Percentiles rank a stretch among this genome's conserved stretches.
Evolutionary conservation across 495 filamentous ascomycete genomes (phyloP).

Genomic region (Daldinia concentrica): DNA sequence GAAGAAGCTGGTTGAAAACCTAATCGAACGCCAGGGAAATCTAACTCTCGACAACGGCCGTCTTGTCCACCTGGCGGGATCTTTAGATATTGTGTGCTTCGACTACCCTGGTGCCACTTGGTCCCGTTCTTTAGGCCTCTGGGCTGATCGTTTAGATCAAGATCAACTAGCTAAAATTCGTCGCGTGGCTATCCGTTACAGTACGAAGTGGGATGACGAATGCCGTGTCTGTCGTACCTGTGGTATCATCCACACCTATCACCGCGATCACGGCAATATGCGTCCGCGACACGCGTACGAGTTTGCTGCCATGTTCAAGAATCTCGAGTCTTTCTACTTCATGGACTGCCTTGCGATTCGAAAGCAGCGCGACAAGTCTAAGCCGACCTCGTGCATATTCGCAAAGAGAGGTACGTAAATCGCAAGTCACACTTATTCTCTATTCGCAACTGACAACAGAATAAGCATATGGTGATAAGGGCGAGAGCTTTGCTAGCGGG

Average conservation of each 20-base stretch:
- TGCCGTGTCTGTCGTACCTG: constrained; percentile 41
- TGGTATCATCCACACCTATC: constrained; percentile 31
- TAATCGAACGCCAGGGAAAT: constrained; percentile 35
- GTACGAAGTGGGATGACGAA: constrained; percentile 44
- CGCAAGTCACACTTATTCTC: neutral
- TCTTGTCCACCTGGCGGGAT: constrained; percentile 38
- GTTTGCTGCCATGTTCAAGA: constrained; percentile 48
- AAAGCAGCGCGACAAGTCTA: constrained; percentile 28
- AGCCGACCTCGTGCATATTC: constrained; percentile 8
- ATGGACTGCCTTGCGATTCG: constrained; percentile 46
- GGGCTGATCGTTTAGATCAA: constrained; percentile 40
- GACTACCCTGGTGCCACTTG: constrained; percentile 40
- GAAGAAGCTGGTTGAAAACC: constrained; percentile 23
- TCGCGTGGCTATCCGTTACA: constrained; percentile 46
- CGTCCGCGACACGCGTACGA: constrained; percentile 44
- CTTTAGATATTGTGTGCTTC: constrained; percentile 45
- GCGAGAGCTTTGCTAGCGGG: constrained; percentile 34
- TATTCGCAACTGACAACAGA: constrained; percentile 14
- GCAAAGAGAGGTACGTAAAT: constrained; percentile 32
- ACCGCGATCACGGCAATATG: constrained; percentile 31
- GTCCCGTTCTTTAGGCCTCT: constrained; percentile 30
- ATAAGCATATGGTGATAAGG: constrained; percentile 14
- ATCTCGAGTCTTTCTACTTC: constrained; percentile 48
- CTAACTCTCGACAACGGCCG: constrained; percentile 39
- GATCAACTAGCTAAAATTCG: constrained; percentile 44